Evolutionary conservation across 805 yeast genomes (phyloP).

Genomic region (Scheffersomyces coipomensis): DNA sequence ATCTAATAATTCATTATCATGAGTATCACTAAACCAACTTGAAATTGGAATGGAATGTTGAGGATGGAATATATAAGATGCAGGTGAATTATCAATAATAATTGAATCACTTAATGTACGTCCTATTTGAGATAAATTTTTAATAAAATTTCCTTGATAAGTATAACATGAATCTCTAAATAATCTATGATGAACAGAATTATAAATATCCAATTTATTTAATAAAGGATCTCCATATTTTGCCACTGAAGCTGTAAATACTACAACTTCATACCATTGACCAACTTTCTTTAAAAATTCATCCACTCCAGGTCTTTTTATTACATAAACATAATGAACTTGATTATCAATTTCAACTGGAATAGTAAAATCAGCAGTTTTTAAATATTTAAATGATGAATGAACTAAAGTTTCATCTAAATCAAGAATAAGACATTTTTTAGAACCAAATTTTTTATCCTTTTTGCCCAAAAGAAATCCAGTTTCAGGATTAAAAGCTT

Average conservation of each 20-base stretch:
- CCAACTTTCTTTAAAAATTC: slow-evolving; percentile 85
- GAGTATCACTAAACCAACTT: slow-evolving; percentile 97
- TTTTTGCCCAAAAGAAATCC: slow-evolving; percentile 66
- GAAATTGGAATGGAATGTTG: slow-evolving; percentile 97
- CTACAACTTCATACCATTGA: slow-evolving; percentile 87
- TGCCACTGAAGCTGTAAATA: slow-evolving; percentile 93
- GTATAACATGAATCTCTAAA: slow-evolving; percentile 93
- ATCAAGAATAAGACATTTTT: slow-evolving; percentile 88
- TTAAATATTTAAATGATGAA: slow-evolving; percentile 85
- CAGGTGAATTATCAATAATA: slow-evolving; percentile 95
- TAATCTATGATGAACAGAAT: slow-evolving; percentile 81
- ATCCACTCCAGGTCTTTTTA: slow-evolving; percentile 97
- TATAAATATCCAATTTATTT: slow-evolving; percentile 78
- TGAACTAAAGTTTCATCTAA: slow-evolving; percentile 96
- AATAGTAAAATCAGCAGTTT: slow-evolving; percentile 93
- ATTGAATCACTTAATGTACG: slow-evolving; percentile 83
- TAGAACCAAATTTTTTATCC: slow-evolving; percentile 47
- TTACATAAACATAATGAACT: slow-evolving; percentile 91
- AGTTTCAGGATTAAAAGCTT: slow-evolving; percentile 58
- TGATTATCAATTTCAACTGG: slow-evolving; percentile 96
- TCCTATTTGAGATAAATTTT: slow-evolving; percentile 91
- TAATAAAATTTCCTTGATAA: slow-evolving; percentile 92
- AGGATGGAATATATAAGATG: slow-evolving; percentile 97
- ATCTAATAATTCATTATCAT: slow-evolving; percentile 92
- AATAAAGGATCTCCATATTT: slow-evolving; percentile 95